A percentile compares a stretch with the other conserved stretches of the same genome.
These are phyloP conservation scores for Podospora didyma DNA, from an alignment of 495 filamentous ascomycete species.

Conservation along the genomic window DNA sequence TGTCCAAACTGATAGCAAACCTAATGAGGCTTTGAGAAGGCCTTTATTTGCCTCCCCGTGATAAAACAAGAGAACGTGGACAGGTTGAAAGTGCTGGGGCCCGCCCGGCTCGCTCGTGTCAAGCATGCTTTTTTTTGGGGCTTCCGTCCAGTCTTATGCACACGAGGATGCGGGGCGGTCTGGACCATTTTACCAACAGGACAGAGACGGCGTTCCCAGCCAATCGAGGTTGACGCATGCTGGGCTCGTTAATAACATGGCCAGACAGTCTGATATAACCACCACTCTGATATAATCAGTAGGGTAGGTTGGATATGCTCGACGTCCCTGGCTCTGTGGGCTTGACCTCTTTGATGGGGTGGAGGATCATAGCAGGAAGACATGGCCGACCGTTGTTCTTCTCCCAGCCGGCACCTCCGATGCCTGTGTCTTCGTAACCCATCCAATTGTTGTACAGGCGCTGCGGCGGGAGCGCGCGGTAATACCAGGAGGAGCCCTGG, in stretches of 20 bases:
- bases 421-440: slow-evolving; percentile 49
- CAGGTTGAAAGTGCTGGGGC: no score
- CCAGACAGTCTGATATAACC: neutral
- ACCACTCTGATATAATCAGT: neutral
- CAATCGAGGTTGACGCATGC: neutral
- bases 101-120: no score
- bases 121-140: no score
- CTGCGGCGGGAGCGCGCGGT: slow-evolving; percentile 46
- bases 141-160: no score
- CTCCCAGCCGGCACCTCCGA: slow-evolving; percentile 53
- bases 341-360: slow-evolving; percentile 50
- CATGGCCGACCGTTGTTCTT: slow-evolving; percentile 46
- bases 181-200: no score
- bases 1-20: no score
- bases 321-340: slow-evolving; percentile 36
- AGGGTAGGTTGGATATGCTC: slow-evolving; percentile 25
- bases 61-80: no score
- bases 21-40: no score
- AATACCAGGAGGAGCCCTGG: slow-evolving; percentile 57
- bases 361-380: slow-evolving; percentile 53
- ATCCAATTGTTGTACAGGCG: slow-evolving; percentile 61
- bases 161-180: no score
- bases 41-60: no score
- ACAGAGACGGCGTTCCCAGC: neutral
- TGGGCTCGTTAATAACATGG: neutral